Conservation (phyloP, 257 asterid genomes). For the Capsicum baccatum region DNA sequence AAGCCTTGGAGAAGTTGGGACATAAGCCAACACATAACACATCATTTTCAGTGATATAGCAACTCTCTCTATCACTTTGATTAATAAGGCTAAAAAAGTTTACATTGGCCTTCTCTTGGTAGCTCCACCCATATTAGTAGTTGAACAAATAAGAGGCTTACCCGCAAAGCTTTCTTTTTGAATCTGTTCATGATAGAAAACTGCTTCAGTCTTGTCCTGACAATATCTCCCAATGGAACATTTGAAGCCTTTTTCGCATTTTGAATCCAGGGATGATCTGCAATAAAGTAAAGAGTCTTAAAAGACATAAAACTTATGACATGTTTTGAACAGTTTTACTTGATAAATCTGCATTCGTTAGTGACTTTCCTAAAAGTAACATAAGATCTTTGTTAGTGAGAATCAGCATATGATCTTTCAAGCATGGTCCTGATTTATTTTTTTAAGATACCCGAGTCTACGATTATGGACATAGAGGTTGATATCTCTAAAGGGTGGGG, state of each 20-base stretch:
- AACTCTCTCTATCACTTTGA: not conserved
- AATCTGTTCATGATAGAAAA: conserved; percentile 86
- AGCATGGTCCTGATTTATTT: not conserved
- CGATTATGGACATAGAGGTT: not conserved
- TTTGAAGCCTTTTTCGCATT: conserved; percentile 85
- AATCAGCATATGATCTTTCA: not conserved
- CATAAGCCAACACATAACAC: conserved; percentile 7
- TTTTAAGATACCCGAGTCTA: not conserved
- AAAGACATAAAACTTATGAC: not conserved
- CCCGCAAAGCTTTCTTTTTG: conserved; percentile 92
- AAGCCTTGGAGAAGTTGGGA: not conserved
- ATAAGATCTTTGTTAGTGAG: not conserved
- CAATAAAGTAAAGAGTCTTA: conserved; percentile 33
- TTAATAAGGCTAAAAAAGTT: not conserved
- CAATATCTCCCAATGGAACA: conserved; percentile 91
- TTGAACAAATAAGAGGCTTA: conserved; percentile 45
- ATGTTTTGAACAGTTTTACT: not conserved
- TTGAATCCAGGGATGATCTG: conserved; percentile 94
- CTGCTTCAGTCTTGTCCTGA: conserved; percentile 83
- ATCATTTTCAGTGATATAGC: conserved; percentile 5
- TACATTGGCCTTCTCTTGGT: not conserved
- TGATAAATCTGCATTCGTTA: not conserved
- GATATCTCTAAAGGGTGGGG: not conserved
- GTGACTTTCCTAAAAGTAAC: not conserved
- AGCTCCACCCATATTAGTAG: not conserved